Conservation (phyloP, 2,329 filamentous ascomycete genomes). For the Claviceps sp. region DNA sequence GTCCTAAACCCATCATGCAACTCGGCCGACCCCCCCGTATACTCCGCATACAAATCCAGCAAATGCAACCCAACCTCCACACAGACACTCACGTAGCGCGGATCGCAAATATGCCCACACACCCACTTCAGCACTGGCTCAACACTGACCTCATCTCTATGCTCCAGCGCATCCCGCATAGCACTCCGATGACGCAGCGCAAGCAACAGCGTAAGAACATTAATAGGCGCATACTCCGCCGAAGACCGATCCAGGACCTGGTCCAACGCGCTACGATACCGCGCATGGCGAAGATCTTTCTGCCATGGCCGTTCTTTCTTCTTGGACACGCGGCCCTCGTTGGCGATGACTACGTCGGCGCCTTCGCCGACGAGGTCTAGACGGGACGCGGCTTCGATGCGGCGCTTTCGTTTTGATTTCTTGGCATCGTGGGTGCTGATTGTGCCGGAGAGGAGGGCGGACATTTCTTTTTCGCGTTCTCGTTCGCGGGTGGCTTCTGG, state of each 20-base stretch:
- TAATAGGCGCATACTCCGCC: conserved; percentile 43
- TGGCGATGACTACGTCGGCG: conserved; percentile 78
- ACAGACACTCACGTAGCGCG: conserved; percentile 66
- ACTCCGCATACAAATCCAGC: conserved; percentile 76
- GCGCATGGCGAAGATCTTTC: conserved; percentile 60
- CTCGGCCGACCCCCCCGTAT: conserved; percentile 58
- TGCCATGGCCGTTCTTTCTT: conserved; percentile 69
- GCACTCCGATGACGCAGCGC: conserved; percentile 81
- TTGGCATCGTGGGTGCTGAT: conserved; percentile 66
- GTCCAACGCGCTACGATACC: conserved; percentile 69
- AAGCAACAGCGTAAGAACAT: conserved; percentile 63
- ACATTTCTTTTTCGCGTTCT: conserved; percentile 74
- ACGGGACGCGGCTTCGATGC: conserved; percentile 29
- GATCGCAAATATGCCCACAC: conserved; percentile 66
- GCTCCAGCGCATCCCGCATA: conserved; percentile 63
- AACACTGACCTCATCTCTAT: conserved; percentile 68
- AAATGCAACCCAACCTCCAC: conserved; percentile 73
- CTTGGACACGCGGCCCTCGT: conserved; percentile 35
- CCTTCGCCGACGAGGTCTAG: conserved; percentile 75
- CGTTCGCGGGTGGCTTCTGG: conserved; percentile 63
- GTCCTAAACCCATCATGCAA: conserved; percentile 57
- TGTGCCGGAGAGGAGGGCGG: conserved; percentile 62
- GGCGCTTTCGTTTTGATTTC: conserved; percentile 54
- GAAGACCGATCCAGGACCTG: conserved; percentile 48
- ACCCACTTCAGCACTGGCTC: conserved; percentile 78